phyloP scores from a whole-genome alignment of 768 basidiomycete species.

The Termitomyces sp. region DNA sequence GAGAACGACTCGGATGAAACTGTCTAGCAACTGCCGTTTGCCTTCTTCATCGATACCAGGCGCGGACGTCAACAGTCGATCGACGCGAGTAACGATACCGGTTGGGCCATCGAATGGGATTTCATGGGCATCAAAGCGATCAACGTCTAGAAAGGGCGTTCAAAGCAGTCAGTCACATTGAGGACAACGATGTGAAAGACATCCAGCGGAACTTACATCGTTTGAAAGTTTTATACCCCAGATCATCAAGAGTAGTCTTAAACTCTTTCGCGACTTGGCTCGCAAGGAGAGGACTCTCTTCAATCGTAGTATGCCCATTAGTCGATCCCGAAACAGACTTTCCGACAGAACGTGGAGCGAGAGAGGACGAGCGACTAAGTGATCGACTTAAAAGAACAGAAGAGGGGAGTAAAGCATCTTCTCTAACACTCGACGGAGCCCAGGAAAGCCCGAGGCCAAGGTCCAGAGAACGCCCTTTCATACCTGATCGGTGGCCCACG shows the following conservation, averaged over 20 bases:
- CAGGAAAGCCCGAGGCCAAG: slow-evolving; percentile 67
- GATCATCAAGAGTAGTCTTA: slow-evolving; percentile 40
- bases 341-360: slow-evolving; percentile 12
- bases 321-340: slow-evolving; percentile 22
- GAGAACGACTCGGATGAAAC: slow-evolving; percentile 58
- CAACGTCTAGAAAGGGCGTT: slow-evolving; percentile 48
- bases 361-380: slow-evolving; percentile 25
- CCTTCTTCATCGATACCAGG: slow-evolving; percentile 42
- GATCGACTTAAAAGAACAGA: slow-evolving; percentile 35
- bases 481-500: slow-evolving; percentile 39
- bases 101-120: slow-evolving; percentile 74
- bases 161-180: slow-evolving; percentile 8
- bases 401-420: slow-evolving; percentile 59
- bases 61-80: slow-evolving; percentile 52
- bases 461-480: slow-evolving; percentile 70
- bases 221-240: slow-evolving; percentile 51
- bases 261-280: slow-evolving; percentile 48
- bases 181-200: slow-evolving; percentile 3
- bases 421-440: slow-evolving; percentile 66
- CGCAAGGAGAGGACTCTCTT: slow-evolving; percentile 31
- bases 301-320: slow-evolving; percentile 13
- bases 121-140: slow-evolving; percentile 68
- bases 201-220: slow-evolving; percentile 47
- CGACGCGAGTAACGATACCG: slow-evolving; percentile 65
- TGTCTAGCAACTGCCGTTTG: slow-evolving; percentile 52